Evolutionary conservation across 192 early-diverging fungal species (phyloP).

Genomic region (Phycomyces nitens): DNA sequence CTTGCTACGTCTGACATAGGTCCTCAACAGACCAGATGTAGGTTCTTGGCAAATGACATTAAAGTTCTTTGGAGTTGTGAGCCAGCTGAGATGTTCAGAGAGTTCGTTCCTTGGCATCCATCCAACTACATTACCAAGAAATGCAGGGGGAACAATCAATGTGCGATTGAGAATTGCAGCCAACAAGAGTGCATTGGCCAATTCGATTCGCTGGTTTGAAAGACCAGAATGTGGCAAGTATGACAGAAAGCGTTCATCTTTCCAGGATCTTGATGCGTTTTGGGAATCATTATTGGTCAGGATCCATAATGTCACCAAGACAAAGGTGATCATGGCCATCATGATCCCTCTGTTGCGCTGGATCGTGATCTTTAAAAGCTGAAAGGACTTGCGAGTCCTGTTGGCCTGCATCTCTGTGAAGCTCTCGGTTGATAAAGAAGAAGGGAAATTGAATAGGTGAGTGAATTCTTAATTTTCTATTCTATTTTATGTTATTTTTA

Average conservation of each 20-base stretch:
- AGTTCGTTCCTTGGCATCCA: constrained; percentile 42
- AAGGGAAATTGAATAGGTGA: no score
- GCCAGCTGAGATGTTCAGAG: constrained; percentile 28
- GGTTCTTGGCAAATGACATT: constrained; percentile 4
- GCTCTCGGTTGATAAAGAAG: no score
- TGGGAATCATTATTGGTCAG: not conserved
- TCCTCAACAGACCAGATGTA: constrained; percentile 8
- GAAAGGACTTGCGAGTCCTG: no score
- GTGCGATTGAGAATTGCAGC: constrained; percentile 54
- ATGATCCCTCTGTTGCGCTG: no score
- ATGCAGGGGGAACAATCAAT: constrained; percentile 48
- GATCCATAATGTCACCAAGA: not conserved
- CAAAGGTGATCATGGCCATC: no score
- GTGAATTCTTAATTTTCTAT: no score
- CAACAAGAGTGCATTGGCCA: constrained; percentile 52
- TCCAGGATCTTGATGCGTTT: not conserved
- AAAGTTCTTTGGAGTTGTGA: constrained; percentile 38
- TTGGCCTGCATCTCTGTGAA: no score
- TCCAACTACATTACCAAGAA: constrained; percentile 43
- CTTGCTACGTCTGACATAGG: constrained; percentile 29
- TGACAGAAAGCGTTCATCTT: constrained; percentile 47
- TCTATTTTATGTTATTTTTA: no score
- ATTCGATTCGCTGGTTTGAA: constrained; percentile 53
- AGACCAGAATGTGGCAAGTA: constrained; percentile 55
- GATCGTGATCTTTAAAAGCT: no score